A percentile compares a stretch with the other conserved stretches of the same genome.
These are phyloP conservation scores for Annona cherimola DNA, from an alignment of 164 flowering plant genomes.

Conservation along the genomic window DNA sequence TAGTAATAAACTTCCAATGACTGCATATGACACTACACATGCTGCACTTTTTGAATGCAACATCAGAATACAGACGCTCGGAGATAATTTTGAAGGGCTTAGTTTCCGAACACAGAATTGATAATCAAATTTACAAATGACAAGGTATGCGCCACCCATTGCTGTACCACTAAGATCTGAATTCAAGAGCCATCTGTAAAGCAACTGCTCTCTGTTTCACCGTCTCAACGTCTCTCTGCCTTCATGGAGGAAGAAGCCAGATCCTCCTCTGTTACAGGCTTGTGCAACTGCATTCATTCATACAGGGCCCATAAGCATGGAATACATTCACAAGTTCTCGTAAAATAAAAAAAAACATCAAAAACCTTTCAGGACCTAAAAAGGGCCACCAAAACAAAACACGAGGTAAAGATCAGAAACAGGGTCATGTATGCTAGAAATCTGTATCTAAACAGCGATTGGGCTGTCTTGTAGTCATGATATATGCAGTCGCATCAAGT, in stretches of 20 bases:
- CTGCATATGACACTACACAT: too few species aligned
- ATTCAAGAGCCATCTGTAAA: not conserved
- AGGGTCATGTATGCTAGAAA: too few species aligned
- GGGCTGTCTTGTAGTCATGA: too few species aligned
- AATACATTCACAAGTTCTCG: not conserved
- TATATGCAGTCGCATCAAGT: not conserved
- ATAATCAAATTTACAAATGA: too few species aligned
- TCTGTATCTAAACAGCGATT: not conserved
- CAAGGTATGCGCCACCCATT: too few species aligned
- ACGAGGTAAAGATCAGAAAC: too few species aligned
- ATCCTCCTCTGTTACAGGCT: slow-evolving; percentile 14
- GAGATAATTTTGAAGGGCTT: too few species aligned
- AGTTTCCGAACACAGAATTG: too few species aligned
- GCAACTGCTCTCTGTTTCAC: not conserved
- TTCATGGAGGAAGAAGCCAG: not conserved
- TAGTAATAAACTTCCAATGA: too few species aligned
- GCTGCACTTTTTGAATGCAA: too few species aligned
- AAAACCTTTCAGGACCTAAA: not conserved
- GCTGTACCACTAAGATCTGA: too few species aligned
- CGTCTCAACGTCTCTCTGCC: not conserved
- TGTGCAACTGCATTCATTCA: slow-evolving; percentile 19
- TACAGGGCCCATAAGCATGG: not conserved
- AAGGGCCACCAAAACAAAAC: not conserved
- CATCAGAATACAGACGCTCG: too few species aligned
- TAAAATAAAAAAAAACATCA: not conserved